A percentile compares a stretch with the other conserved stretches of the same genome.
Evolutionary conservation across 495 filamentous ascomycete genomes (phyloP).

Genomic region (Recurvomyces mirabilis): DNA sequence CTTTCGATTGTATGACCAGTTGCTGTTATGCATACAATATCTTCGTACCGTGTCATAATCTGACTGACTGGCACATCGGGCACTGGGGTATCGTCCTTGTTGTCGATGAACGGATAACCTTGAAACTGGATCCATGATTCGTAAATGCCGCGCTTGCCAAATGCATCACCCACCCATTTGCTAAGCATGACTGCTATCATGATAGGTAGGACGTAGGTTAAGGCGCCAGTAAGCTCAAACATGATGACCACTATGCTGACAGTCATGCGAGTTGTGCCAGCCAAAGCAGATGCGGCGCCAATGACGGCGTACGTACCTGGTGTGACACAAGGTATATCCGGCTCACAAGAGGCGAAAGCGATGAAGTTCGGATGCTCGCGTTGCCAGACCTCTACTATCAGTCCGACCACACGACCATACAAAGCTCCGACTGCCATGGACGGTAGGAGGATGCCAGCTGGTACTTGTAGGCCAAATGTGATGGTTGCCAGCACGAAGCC

Average conservation of each 20-base stretch:
- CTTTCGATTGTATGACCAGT: conserved; percentile 74
- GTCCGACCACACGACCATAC: conserved; percentile 81
- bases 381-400: conserved; percentile 83
- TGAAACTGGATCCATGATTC: conserved; percentile 96
- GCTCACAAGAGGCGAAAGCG: conserved; percentile 69
- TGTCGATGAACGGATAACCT: conserved; percentile 92
- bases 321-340: conserved; percentile 81
- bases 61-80: conserved; percentile 75
- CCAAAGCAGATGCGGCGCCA: conserved; percentile 87
- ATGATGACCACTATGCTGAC: conserved; percentile 96
- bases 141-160: conserved; percentile 89
- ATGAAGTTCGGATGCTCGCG: conserved; percentile 62
- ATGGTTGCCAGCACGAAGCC: conserved; percentile 78
- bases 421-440: conserved; percentile 96
- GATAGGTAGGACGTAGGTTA: conserved; percentile 94
- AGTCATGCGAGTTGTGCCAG: conserved; percentile 96
- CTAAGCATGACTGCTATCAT: conserved; percentile 99
- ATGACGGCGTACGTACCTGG: conserved; percentile 95
- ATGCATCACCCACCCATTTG: conserved; percentile 97
- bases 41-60: conserved; percentile 87
- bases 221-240: conserved; percentile 93
- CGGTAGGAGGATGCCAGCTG: conserved; percentile 90
- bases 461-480: conserved; percentile 94
- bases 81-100: conserved; percentile 66
- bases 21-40: conserved; percentile 77